A percentile compares a stretch with the other conserved stretches of the same genome.
These are phyloP conservation scores for Penicillium silybi DNA, from an alignment of 495 filamentous ascomycete genomes.

Conservation along the genomic window DNA sequence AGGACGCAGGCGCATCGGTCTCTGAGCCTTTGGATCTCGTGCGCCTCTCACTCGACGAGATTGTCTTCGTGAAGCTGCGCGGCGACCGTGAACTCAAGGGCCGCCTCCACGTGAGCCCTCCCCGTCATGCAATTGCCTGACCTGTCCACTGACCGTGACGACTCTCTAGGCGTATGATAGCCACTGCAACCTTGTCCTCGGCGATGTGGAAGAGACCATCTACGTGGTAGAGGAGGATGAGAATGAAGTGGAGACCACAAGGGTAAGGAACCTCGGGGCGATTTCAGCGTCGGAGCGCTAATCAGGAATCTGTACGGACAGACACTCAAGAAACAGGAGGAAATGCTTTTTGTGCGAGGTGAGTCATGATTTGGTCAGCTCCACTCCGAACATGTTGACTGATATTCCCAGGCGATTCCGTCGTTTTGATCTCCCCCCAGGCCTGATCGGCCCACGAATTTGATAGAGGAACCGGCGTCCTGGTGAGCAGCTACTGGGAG, in stretches of 20 bases:
- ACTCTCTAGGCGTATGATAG: conserved; percentile 83
- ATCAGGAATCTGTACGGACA: conserved; percentile 27
- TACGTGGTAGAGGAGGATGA: conserved; percentile 83
- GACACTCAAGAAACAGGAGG: conserved; percentile 93
- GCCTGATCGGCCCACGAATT: conserved; percentile 33
- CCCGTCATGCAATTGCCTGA: background rate
- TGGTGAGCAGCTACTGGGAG: conserved; percentile 16
- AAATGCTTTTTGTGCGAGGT: conserved; percentile 99
- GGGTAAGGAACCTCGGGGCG: conserved; percentile 45
- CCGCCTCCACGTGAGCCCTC: conserved; percentile 72
- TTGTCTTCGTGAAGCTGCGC: conserved; percentile 93
- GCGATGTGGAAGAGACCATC: conserved; percentile 95
- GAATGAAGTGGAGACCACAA: conserved; percentile 70
- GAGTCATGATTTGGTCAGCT: conserved; percentile 17
- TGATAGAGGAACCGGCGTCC: conserved; percentile 21
- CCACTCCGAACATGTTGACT: background rate
- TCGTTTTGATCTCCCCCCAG: conserved; percentile 90
- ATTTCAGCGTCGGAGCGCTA: background rate
- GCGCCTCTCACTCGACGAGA: conserved; percentile 86
- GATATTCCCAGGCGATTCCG: conserved; percentile 71
- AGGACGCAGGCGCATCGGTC: conserved; percentile 61
- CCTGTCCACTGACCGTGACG: conserved; percentile 13
- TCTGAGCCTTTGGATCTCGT: conserved; percentile 94
- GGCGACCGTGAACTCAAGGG: conserved; percentile 96
- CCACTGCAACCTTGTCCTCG: conserved; percentile 97